Evolutionary conservation across 371 early-diverging fungal species (phyloP).

Genomic region (Mortierella sp.): DNA sequence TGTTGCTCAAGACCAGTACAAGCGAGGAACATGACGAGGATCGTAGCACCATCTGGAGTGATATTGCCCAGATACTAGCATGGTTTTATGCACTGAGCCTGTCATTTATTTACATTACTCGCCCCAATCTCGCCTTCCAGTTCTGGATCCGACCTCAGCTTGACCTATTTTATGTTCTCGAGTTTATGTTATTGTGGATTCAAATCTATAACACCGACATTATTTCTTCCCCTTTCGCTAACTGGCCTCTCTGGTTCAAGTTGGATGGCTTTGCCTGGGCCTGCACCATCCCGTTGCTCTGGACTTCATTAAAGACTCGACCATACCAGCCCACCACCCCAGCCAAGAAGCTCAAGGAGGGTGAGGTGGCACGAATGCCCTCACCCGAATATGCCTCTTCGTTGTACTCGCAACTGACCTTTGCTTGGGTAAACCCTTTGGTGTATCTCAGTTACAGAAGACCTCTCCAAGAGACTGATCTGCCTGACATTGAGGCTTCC

Average conservation of each 20-base stretch:
- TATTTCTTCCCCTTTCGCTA: constrained; percentile 1
- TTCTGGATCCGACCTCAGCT: constrained; percentile 55
- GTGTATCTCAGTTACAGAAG: constrained; percentile 64
- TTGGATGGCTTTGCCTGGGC: constrained; percentile 27
- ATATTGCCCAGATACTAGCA: constrained; percentile 20
- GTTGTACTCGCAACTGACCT: constrained; percentile 65
- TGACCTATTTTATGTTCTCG: constrained; percentile 42
- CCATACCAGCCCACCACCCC: constrained; percentile 24
- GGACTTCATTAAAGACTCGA: constrained; percentile 33
- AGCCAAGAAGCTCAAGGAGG: constrained; percentile 23
- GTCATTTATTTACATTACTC: constrained; percentile 26
- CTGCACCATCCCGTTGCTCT: constrained; percentile 24
- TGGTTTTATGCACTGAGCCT: constrained; percentile 39
- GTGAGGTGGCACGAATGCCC: constrained; percentile 54
- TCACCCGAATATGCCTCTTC: constrained; percentile 68
- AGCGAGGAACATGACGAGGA: constrained; percentile 7
- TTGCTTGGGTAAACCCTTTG: constrained; percentile 66
- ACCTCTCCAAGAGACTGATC: constrained; percentile 65
- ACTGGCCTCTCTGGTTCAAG: constrained; percentile 38
- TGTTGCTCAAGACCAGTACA: constrained; percentile 18
- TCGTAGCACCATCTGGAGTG: constrained; percentile 11
- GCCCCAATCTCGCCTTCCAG: constrained; percentile 28
- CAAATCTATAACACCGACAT: constrained; percentile 16
- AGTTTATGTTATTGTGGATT: constrained; percentile 10
- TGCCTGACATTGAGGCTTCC: constrained; percentile 54